Evolutionary conservation across 768 basidiomycete genomes (phyloP).

Genomic region (Calocybe indica): DNA sequence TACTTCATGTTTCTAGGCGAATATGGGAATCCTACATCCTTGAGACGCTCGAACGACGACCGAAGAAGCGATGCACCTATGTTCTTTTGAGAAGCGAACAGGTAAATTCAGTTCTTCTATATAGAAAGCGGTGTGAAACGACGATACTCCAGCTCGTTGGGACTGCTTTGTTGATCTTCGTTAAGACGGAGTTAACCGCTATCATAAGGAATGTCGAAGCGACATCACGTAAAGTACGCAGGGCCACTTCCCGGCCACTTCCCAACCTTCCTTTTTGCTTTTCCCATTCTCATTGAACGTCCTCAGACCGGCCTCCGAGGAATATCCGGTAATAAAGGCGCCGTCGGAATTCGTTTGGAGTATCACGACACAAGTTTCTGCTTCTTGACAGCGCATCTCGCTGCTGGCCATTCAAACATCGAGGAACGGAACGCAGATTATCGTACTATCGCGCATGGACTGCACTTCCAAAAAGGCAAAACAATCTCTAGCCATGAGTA

Average conservation of each 20-base stretch:
- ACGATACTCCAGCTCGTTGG: constrained; percentile 71
- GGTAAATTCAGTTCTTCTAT: constrained; percentile 31
- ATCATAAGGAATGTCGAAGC: constrained; percentile 92
- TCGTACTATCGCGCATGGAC: constrained; percentile 72
- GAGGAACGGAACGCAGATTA: constrained; percentile 93
- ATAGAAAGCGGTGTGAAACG: constrained; percentile 7
- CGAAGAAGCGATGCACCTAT: constrained; percentile 67
- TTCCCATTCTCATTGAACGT: background rate
- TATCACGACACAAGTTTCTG: constrained; percentile 90
- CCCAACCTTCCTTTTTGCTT: no score
- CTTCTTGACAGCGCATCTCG: constrained; percentile 93
- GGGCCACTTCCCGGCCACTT: background rate
- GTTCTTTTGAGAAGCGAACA: constrained; percentile 90
- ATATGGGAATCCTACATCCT: constrained; percentile 83
- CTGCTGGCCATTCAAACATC: constrained; percentile 89
- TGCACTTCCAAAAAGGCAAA: constrained; percentile 89
- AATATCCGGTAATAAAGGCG: constrained; percentile 97
- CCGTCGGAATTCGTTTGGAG: constrained; percentile 88
- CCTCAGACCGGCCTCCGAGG: constrained; percentile 79
- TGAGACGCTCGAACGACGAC: constrained; percentile 68
- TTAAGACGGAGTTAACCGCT: constrained; percentile 68
- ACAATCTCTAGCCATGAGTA: constrained; percentile 89
- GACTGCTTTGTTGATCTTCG: constrained; percentile 83
- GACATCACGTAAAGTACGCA: constrained; percentile 75
- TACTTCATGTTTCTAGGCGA: constrained; percentile 43